Evolutionary conservation across 2,329 filamentous ascomycete species (phyloP).

Genomic region (Leptodontidium sp.): DNA sequence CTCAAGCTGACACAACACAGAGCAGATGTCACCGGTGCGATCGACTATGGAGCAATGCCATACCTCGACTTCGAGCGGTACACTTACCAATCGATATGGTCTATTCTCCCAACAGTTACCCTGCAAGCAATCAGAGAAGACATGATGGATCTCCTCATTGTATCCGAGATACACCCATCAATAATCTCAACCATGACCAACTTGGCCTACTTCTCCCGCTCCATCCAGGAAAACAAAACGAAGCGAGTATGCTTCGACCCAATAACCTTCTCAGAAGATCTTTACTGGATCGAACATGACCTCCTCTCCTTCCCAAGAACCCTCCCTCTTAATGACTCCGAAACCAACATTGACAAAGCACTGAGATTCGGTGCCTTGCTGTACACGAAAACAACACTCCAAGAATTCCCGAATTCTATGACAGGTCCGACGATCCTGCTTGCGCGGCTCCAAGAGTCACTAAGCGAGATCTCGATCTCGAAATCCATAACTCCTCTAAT

Average conservation of each 20-base stretch:
- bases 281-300: conserved; percentile 36
- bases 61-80: conserved; percentile 29
- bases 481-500: conserved; percentile 19
- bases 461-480: conserved; percentile 22
- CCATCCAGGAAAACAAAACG: conserved; percentile 26
- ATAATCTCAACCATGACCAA: conserved; percentile 29
- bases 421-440: conserved; percentile 34
- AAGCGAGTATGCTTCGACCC: conserved; percentile 26
- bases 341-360: conserved; percentile 28
- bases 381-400: conserved; percentile 36
- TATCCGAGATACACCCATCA: neutral
- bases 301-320: conserved; percentile 32
- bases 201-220: conserved; percentile 32
- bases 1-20: conserved; percentile 22
- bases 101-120: conserved; percentile 20
- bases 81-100: conserved; percentile 27
- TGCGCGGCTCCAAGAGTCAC: conserved; percentile 27
- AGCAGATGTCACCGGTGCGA: conserved; percentile 40
- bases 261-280: conserved; percentile 31
- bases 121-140: neutral
- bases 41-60: conserved; percentile 36
- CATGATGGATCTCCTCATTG: neutral
- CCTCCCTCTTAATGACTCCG: neutral
- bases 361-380: conserved; percentile 34
- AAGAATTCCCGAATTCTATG: conserved; percentile 36